phyloP scores from a whole-genome alignment of 345 rosid genomes.

The Iberis pinnata region DNA sequence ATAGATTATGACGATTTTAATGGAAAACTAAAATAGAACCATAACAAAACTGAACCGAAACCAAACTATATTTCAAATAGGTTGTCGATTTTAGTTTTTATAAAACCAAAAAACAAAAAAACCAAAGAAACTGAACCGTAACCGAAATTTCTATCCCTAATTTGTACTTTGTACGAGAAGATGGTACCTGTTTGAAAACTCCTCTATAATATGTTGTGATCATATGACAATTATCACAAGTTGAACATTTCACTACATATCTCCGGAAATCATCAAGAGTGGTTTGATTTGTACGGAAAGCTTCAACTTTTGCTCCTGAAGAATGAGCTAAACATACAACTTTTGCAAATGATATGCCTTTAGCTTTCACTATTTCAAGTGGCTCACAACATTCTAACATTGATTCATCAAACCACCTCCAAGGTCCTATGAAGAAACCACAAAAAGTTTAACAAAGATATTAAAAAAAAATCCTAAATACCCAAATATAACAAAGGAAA shows the following conservation, averaged over 20 bases:
- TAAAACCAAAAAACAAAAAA: no score
- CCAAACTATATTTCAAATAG: no score
- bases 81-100: no score
- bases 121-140: no score
- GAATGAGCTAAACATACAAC: slow-evolving; percentile 83
- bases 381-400: slow-evolving; percentile 97
- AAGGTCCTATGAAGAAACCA: slow-evolving; percentile 56
- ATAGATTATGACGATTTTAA: no score
- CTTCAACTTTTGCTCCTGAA: slow-evolving; percentile 88
- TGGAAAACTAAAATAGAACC: no score
- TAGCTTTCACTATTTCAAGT: slow-evolving; percentile 63
- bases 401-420: slow-evolving; percentile 99
- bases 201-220: slow-evolving; percentile 79
- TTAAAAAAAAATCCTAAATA: no score
- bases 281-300: slow-evolving; percentile 73
- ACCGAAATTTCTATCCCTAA: no score
- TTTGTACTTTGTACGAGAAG: neutral
- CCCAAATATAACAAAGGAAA: no score
- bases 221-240: slow-evolving; percentile 68
- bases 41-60: no score
- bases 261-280: slow-evolving; percentile 68
- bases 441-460: neutral
- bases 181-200: slow-evolving; percentile 57
- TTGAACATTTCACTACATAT: slow-evolving; percentile 47
- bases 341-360: slow-evolving; percentile 86